phyloP scores from a whole-genome alignment of 2,329 filamentous ascomycete genomes.

The Alternaria sp. region DNA sequence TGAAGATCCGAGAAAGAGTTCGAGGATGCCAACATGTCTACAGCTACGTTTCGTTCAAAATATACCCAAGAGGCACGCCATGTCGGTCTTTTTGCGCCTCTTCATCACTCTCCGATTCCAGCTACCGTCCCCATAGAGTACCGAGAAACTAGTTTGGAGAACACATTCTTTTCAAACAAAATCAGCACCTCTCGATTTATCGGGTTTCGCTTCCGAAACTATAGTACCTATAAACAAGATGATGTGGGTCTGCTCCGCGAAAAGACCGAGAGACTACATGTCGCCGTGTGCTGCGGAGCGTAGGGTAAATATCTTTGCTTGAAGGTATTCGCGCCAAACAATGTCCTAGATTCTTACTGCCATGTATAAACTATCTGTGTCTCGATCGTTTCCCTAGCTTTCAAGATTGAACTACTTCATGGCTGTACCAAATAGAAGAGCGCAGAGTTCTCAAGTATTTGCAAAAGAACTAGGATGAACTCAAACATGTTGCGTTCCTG shows the following conservation, averaged over 20 bases:
- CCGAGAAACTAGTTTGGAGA: neutral
- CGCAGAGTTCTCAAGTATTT: no score
- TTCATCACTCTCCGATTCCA: neutral
- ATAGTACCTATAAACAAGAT: no score
- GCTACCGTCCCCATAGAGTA: accelerated
- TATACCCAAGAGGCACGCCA: neutral
- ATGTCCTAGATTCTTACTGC: accelerated
- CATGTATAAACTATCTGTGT: neutral
- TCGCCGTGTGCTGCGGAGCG: neutral
- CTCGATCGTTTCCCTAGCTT: no score
- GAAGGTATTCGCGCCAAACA: neutral
- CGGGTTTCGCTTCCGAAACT: no score
- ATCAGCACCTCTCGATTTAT: no score
- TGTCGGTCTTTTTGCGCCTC: neutral
- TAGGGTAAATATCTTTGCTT: neutral
- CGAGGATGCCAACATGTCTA: neutral
- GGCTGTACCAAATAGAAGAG: neutral
- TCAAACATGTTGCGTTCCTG: no score
- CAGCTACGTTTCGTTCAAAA: neutral
- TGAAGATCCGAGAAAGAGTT: no score
- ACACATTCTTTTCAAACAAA: no score
- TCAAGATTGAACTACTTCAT: no score
- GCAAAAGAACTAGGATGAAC: no score
- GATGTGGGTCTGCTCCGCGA: no score
- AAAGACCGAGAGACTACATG: neutral